Evolutionary conservation across 129 eudicot species (phyloP).

Genomic region (Kitagawia praeruptora): DNA sequence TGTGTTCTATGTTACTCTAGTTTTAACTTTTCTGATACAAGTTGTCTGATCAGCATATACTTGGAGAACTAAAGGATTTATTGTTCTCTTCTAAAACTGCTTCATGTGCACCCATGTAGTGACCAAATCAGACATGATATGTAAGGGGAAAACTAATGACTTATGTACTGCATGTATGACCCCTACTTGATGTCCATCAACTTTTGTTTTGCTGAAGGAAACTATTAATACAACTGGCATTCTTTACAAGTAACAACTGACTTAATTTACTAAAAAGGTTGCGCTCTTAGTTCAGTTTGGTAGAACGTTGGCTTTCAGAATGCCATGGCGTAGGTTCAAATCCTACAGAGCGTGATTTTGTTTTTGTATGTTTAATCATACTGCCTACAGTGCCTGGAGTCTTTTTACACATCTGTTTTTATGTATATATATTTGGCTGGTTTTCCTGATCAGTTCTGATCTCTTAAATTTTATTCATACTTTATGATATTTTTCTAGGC

Average conservation of each 20-base stretch:
- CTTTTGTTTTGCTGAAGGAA: not conserved
- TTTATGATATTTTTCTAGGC: not conserved
- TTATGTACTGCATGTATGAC: not conserved
- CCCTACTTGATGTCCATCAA: not conserved
- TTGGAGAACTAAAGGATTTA: not conserved
- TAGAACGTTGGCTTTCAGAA: not conserved
- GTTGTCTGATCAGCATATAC: not conserved
- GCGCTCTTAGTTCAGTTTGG: slow-evolving; percentile 7
- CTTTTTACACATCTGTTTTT: not conserved
- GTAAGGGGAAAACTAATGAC: too few species aligned
- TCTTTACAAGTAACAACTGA: not conserved
- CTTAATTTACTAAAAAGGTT: not conserved
- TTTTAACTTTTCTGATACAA: not conserved
- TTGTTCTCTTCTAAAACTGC: not conserved
- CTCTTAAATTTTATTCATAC: not conserved
- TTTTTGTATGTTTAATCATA: not conserved
- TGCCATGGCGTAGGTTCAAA: slow-evolving; percentile 6
- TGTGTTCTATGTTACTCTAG: not conserved
- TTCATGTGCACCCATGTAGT: not conserved
- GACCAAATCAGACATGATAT: too few species aligned
- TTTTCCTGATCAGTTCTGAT: not conserved
- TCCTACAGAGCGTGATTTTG: slow-evolving; percentile 1
- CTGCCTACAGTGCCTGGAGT: not conserved
- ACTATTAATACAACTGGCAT: not conserved
- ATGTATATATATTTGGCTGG: not conserved